Evolutionary conservation across 2,329 filamentous ascomycete genomes (phyloP).

Genomic region (Lachnellula suecica): DNA sequence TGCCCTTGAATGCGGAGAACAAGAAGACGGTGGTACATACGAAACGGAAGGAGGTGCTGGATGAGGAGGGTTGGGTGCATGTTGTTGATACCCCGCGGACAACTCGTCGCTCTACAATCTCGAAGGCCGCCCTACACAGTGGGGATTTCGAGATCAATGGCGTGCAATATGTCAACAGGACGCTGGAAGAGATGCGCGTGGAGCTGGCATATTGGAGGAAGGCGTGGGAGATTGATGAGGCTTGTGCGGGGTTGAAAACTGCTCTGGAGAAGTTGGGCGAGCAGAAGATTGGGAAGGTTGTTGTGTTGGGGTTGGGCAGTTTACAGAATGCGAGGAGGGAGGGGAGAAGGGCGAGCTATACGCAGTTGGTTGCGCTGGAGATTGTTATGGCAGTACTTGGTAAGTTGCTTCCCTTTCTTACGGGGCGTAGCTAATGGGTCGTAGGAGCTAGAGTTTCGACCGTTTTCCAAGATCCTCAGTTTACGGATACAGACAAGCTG

Average conservation of each 20-base stretch:
- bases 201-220: conserved; percentile 27
- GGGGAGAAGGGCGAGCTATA: conserved; percentile 27
- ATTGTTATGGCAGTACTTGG: conserved; percentile 24
- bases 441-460: conserved; percentile 1
- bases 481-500: conserved; percentile 29
- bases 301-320: conserved; percentile 33
- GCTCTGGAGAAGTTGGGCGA: conserved; percentile 10
- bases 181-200: conserved; percentile 26
- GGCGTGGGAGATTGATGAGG: conserved; percentile 27
- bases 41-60: conserved; percentile 30
- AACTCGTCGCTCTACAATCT: background rate
- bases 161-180: conserved; percentile 28
- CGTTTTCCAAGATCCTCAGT: conserved; percentile 33
- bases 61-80: conserved; percentile 35
- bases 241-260: conserved; percentile 17
- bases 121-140: conserved; percentile 17
- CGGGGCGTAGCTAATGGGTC: background rate
- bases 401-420: conserved; percentile 1
- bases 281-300: conserved; percentile 23
- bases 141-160: conserved; percentile 30
- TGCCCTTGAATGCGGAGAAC: background rate
- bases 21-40: conserved; percentile 22
- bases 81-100: conserved; percentile 27
- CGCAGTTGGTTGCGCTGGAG: conserved; percentile 31
- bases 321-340: conserved; percentile 30